Base-by-base conservation (phyloP, 78 protist genomes). In the Kipferlia bialata region DNA sequence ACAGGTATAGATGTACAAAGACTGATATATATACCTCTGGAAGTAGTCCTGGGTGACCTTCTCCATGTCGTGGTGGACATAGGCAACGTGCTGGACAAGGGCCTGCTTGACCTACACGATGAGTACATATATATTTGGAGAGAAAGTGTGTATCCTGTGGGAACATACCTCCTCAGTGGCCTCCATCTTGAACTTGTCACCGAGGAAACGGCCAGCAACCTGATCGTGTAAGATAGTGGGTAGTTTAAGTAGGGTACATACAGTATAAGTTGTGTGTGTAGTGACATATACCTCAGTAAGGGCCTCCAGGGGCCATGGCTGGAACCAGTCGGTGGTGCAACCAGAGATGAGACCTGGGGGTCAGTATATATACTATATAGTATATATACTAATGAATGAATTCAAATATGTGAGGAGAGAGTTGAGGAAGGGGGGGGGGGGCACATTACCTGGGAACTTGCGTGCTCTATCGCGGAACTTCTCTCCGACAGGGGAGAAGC, bases 401-500 rank as follows among this genome's bases (percentile, higher is more conserved):
- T n/a, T n/a, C n/a, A n/a, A n/a, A n/a, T n/a, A n/a, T n/a, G n/a
- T n/a, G n/a, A n/a, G n/a, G n/a, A n/a, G n/a, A n/a, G n/a, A n/a
- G n/a, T n/a, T n/a, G n/a, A n/a, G n/a, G n/a, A n/a, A n/a, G n/a
- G n/a, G n/a, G n/a, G n/a, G n/a, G n/a, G n/a, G n/a, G n/a, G 7
- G 89, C 10, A 41, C 48, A 10, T 13, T 41, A 41, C 48, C 48
- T 34, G 94, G 87, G 87, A 84, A 82, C 60, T 67, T 57, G 64
- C 79, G 72, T 1, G 89, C 79, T 34, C 94, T 76, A n/a, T 0
- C 31, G 36, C 87, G 71, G 82, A 89, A 86, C 77, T 77, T 77
- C 28, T 77, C 87, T 48, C 88, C 87, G 58, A 85, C 87, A 29
- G 94, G 94, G 5, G 91, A 85, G 83, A 89, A 82, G 81, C 89